A percentile compares a stretch with the other conserved stretches of the same genome.
Conservation (phyloP, 345 rosid species). For the Chamaenerion angustifolium region DNA sequence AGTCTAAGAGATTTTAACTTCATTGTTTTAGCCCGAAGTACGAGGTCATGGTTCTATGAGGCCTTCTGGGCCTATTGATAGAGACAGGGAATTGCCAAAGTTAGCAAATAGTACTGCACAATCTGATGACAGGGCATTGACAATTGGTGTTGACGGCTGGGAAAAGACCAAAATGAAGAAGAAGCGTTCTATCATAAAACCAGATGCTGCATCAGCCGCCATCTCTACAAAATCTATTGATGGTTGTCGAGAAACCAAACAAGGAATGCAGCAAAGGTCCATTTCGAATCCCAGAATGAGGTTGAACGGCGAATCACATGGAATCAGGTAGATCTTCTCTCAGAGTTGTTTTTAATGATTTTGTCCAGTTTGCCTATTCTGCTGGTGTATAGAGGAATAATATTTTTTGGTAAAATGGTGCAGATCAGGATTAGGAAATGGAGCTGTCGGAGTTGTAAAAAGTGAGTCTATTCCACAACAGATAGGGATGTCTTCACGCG, state of each 20-base stretch:
- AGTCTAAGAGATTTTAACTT: slow-evolving; percentile 8
- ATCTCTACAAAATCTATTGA: slow-evolving; percentile 42
- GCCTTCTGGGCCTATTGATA: slow-evolving; percentile 51
- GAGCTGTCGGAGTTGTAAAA: slow-evolving; percentile 58
- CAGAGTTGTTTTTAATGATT: not conserved
- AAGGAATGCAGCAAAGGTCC: slow-evolving; percentile 51
- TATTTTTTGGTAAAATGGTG: not conserved
- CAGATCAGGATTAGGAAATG: slow-evolving; percentile 65
- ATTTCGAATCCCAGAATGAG: slow-evolving; percentile 42
- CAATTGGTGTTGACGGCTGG: slow-evolving; percentile 70
- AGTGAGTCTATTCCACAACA: slow-evolving; percentile 48
- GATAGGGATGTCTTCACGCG: slow-evolving; percentile 42
- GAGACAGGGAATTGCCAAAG: slow-evolving; percentile 61
- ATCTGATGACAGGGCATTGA: slow-evolving; percentile 58
- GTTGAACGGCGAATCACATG: slow-evolving; percentile 61
- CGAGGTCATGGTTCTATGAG: slow-evolving; percentile 52
- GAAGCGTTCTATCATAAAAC: slow-evolving; percentile 78
- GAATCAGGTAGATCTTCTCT: slow-evolving; percentile 40
- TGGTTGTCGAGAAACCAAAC: slow-evolving; percentile 65
- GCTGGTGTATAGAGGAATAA: no score
- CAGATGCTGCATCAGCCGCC: slow-evolving; percentile 40
- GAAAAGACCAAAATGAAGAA: slow-evolving; percentile 85
- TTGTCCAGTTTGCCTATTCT: no score
- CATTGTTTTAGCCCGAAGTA: slow-evolving; percentile 43
- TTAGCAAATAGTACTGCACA: slow-evolving; percentile 44